These are phyloP conservation scores for Hypholoma fasciculare DNA, from an alignment of 768 basidiomycete genomes.

Conservation along the genomic window DNA sequence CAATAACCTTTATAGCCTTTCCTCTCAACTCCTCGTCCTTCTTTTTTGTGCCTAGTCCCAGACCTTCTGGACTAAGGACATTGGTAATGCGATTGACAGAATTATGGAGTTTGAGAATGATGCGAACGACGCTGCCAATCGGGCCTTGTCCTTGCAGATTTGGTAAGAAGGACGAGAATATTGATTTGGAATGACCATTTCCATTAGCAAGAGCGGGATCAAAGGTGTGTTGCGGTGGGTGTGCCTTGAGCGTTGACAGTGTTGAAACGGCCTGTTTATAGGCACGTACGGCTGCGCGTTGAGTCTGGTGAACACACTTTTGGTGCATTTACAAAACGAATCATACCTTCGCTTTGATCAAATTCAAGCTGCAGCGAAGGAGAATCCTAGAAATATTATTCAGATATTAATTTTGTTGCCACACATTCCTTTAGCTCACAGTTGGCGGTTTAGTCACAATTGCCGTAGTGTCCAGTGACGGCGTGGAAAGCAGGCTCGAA, in stretches of 20 bases:
- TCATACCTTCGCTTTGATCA: conserved; percentile 49
- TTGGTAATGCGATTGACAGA: conserved; percentile 47
- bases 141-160: conserved; percentile 79
- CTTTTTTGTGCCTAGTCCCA: conserved; percentile 44
- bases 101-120: conserved; percentile 64
- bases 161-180: conserved; percentile 68
- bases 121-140: conserved; percentile 67
- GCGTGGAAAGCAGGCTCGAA: conserved; percentile 8
- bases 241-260: conserved; percentile 61
- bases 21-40: conserved; percentile 67
- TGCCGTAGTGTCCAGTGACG: conserved; percentile 13
- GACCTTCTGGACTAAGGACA: conserved; percentile 37
- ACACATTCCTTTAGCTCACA: conserved; percentile 11
- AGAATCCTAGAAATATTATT: conserved; percentile 8
- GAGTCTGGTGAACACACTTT: not conserved
- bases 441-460: conserved; percentile 10
- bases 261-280: conserved; percentile 76
- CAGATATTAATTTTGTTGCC: not conserved
- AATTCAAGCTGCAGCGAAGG: conserved; percentile 18
- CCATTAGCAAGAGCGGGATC: conserved; percentile 50
- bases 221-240: conserved; percentile 55
- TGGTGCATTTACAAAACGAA: not conserved
- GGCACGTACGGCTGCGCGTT: conserved; percentile 62
- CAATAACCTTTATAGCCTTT: conserved; percentile 80
- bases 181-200: conserved; percentile 43